A percentile compares a stretch with the other conserved stretches of the same genome.
phyloP scores from a whole-genome alignment of 2,329 filamentous ascomycete genomes.

The Arthrocladium fulminans region DNA sequence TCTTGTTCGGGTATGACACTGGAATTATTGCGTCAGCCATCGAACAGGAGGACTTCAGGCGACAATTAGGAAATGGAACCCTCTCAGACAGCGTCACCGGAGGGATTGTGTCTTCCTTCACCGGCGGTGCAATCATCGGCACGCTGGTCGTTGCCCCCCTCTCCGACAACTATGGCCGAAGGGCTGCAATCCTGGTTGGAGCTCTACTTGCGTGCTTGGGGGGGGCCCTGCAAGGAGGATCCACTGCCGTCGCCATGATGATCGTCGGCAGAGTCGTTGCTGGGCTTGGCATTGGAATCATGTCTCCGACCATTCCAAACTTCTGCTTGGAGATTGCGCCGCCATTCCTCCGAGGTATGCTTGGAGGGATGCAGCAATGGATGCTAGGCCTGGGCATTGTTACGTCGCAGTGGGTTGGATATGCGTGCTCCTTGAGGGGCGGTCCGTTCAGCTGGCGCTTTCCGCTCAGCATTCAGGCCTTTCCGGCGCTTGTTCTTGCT shows the following conservation, averaged over 20 bases:
- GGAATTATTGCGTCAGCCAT: conserved; percentile 33
- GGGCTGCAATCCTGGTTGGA: conserved; percentile 29
- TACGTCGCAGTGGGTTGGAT: conserved; percentile 30
- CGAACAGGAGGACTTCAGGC: conserved; percentile 28
- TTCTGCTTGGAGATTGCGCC: conserved; percentile 39
- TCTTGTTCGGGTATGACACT: conserved; percentile 42
- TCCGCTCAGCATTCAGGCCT: conserved; percentile 28
- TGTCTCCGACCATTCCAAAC: conserved; percentile 41
- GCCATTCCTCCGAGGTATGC: conserved; percentile 31
- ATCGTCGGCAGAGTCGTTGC: conserved; percentile 44
- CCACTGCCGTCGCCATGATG: conserved; percentile 35
- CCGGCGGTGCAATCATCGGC: conserved; percentile 33
- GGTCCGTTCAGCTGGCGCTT: conserved; percentile 29
- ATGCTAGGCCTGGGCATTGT: conserved; percentile 38
- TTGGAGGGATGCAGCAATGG: conserved; percentile 38
- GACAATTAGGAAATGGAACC: conserved; percentile 24
- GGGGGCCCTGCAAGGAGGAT: conserved; percentile 30
- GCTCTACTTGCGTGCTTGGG: conserved; percentile 28
- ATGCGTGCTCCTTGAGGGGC: conserved; percentile 26
- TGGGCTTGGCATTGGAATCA: conserved; percentile 41
- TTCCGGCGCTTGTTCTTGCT: conserved; percentile 33
- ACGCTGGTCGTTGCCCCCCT: conserved; percentile 28
- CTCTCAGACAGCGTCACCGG: conserved; percentile 29
- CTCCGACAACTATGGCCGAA: conserved; percentile 29
- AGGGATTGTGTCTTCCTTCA: conserved; percentile 35